phyloP scores from a whole-genome alignment of 2,329 filamentous ascomycete species.

The Trichoderma atroviride region DNA sequence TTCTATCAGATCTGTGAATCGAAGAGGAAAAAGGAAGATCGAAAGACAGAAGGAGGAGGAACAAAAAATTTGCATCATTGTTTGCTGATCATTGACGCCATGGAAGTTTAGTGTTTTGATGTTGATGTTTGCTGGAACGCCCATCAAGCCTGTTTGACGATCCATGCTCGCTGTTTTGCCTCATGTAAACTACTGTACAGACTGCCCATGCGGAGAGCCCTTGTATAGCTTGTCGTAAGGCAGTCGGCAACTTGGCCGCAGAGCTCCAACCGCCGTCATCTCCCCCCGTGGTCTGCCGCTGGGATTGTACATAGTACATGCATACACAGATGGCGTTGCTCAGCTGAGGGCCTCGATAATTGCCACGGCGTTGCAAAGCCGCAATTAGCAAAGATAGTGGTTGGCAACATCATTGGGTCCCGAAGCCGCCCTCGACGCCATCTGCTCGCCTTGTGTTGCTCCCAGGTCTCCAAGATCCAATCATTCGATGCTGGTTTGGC shows the following conservation, averaged over 20 bases:
- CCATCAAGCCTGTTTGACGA: slow-evolving; percentile 9
- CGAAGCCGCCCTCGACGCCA: slow-evolving; percentile 15
- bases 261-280: slow-evolving; percentile 15
- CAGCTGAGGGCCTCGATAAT: slow-evolving; percentile 19
- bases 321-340: slow-evolving; percentile 3
- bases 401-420: slow-evolving; percentile 18
- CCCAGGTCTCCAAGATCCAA: slow-evolving; percentile 11
- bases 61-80: not conserved
- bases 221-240: too few species aligned
- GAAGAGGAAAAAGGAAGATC: not conserved
- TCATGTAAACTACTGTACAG: slow-evolving; percentile 9
- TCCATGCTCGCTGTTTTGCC: slow-evolving; percentile 22
- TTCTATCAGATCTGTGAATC: not conserved
- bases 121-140: not conserved
- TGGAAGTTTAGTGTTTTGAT: not conserved
- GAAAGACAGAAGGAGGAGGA: not conserved
- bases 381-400: slow-evolving; percentile 9
- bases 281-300: not conserved
- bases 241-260: not conserved
- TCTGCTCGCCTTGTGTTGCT: slow-evolving; percentile 14
- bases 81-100: slow-evolving; percentile 2
- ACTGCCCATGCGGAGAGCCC: too few species aligned
- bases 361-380: slow-evolving; percentile 24
- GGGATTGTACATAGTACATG: slow-evolving; percentile 4
- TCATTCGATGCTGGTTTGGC: slow-evolving; percentile 3